Evolutionary conservation across 352 stramenopile species (phyloP), one percentile per base, ranked within the genome.

Genomic region (Pythium inflatum): DNA sequence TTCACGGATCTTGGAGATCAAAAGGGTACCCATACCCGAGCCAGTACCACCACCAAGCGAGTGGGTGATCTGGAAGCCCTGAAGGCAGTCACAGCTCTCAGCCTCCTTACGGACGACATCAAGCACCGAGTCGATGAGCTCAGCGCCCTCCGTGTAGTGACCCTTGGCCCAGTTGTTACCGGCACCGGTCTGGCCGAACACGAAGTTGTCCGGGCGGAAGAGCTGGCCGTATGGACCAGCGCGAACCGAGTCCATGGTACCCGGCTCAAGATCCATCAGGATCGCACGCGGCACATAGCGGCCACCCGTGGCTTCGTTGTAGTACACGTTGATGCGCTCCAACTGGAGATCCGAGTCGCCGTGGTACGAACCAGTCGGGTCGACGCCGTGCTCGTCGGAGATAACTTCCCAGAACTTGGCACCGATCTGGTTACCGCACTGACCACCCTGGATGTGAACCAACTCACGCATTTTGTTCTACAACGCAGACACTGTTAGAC

Each of bases 91-190:
- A 80, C 98, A 99, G 64, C 80, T 90, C 82, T 99, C 98, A 31
- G 95, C 94, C 78, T 99, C 97, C 83, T 99, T 99, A 45, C 98
- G 93, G 53, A 99, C 95, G 46, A 99, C 96, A 80, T 99, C 98
- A 45, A 99, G 93, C 38, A 99, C 96, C 40, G 93, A 97, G 82
- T 99, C 98, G 54, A 99, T 98, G 16, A 99, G 82, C 87, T 99
- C 97, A 6, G 97, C 97, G 67, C 97, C 97, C 78, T 99, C 97
- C 27, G 97, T 99, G 87, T 99, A 99, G 84, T 99, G 97, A 71
- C 98, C 98, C 88, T 99, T 99, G 81, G 98, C 98, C 97, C 97
- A 99, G 89, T 99, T 98, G 89, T 98, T 99, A 84, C 97, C 97
- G 43, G 97, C 97, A 75, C 97, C 97, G 43, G 92, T 98, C 80